A percentile compares a stretch with the other conserved stretches of the same genome.
phyloP scores from a whole-genome alignment of 2,329 filamentous ascomycete species.

The Clonostachys rhizophaga region DNA sequence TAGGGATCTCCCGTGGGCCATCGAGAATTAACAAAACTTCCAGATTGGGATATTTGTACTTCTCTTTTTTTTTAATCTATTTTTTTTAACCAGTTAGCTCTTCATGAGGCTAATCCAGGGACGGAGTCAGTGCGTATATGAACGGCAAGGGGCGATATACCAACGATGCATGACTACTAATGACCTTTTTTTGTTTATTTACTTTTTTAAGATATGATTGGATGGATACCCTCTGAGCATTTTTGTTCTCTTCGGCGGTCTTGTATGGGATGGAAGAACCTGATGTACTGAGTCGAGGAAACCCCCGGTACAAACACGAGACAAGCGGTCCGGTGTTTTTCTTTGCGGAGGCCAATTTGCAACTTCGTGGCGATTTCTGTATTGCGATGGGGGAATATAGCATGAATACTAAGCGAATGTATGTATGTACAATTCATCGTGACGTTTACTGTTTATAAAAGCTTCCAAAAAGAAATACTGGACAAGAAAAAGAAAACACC shows the following conservation, averaged over 20 bases:
- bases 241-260: not conserved
- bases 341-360: too few relatives aligned
- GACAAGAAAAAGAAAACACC: too few relatives aligned
- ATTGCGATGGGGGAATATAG: not conserved
- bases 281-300: too few relatives aligned
- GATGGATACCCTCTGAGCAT: constrained; percentile 2
- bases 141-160: not conserved
- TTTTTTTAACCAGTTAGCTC: constrained; percentile 9
- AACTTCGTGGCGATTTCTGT: too few relatives aligned
- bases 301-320: not conserved
- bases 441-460: not conserved
- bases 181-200: constrained; percentile 1
- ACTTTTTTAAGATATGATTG: constrained; percentile 4
- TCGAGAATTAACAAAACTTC: constrained; percentile 19
- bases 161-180: too few relatives aligned
- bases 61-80: not conserved
- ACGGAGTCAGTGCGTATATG: not conserved
- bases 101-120: not conserved
- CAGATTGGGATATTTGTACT: not conserved
- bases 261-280: not conserved
- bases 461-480: too few relatives aligned
- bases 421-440: not conserved
- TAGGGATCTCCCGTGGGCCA: constrained; percentile 44
- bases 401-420: not conserved
- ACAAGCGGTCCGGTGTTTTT: too few relatives aligned